These are phyloP conservation scores for Hypoxylon rickii DNA, from an alignment of 495 filamentous ascomycete species.

Conservation along the genomic window DNA sequence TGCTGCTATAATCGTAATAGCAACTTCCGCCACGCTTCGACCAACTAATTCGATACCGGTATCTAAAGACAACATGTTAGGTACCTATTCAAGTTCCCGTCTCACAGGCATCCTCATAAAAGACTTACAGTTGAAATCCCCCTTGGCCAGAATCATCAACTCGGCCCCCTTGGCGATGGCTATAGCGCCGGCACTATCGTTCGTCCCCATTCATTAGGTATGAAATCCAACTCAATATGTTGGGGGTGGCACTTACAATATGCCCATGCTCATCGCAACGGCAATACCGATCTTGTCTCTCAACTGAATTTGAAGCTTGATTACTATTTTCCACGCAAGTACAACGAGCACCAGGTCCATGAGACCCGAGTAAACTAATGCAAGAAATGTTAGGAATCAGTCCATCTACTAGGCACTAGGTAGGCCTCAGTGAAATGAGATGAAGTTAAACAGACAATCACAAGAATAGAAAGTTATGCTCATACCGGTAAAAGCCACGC, in stretches of 20 bases:
- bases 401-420: background rate
- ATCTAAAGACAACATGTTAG: background rate
- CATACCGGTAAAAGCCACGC: slow-evolving; percentile 32
- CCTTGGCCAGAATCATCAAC: slow-evolving; percentile 13
- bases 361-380: slow-evolving; percentile 39
- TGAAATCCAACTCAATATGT: background rate
- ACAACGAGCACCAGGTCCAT: slow-evolving; percentile 34
- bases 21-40: slow-evolving; percentile 37
- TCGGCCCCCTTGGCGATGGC: slow-evolving; percentile 36
- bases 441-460: background rate
- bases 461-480: background rate
- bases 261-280: slow-evolving; percentile 39
- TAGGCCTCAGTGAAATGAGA: background rate
- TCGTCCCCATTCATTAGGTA: background rate
- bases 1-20: slow-evolving; percentile 40
- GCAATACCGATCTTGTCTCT: slow-evolving; percentile 41
- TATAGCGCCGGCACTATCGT: slow-evolving; percentile 35
- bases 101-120: background rate
- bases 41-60: slow-evolving; percentile 19
- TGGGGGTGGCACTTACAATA: slow-evolving; percentile 36
- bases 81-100: background rate
- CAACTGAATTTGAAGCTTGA: slow-evolving; percentile 36
- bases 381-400: background rate
- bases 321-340: slow-evolving; percentile 40
- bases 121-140: slow-evolving; percentile 38